Base-by-base conservation (phyloP, 1,284 basidiomycete species). In the Termitomyces sp. region DNA sequence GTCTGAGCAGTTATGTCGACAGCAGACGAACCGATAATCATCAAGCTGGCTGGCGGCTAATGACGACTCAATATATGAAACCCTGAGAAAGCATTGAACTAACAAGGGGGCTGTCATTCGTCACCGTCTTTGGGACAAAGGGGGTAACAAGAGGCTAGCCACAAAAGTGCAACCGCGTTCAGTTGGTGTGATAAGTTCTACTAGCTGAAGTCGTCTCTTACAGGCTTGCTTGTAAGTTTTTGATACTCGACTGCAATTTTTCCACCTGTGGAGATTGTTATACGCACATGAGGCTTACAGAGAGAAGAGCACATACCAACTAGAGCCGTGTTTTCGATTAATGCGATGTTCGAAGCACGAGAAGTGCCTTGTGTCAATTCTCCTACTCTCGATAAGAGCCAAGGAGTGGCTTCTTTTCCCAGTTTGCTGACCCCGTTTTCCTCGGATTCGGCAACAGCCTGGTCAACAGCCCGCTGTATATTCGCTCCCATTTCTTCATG, bases 381-480 rank as follows among this genome's bases (percentile, higher is more conserved):
- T 7, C 81, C 80, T 1, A 99, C 88, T 16, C 95, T 83, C 53
- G 80, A 78, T 28, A 99, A 75, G 10, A 99, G 76, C 96, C 96
- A 99, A 3, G 97, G 97, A 1, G 97, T 99, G 9, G 84, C 94
- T 57, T 93, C 89, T 64, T 97, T 98, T 5, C 97, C 97, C 11
- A 76, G 73, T 60, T 78, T 86, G 63, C 82, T 88, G 46, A 97
- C 77, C 0, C 94, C 93, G 59, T 86, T 87, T 58, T 81, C 79
- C 57, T 91, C 84, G 7, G 90, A 88, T 68, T 99, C 96, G 18
- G 68, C 66, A 0, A 99, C 81, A 3, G 97, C 96, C 63, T 84
- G 84, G 56, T 97, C 88, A 3, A 98, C 91, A 0, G 86, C 83
- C 24, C 74, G 66, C 69, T 98, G 94, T 13, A 99, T 84, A 38